phyloP scores from a whole-genome alignment of 345 rosid species.

The Populus tremula region DNA sequence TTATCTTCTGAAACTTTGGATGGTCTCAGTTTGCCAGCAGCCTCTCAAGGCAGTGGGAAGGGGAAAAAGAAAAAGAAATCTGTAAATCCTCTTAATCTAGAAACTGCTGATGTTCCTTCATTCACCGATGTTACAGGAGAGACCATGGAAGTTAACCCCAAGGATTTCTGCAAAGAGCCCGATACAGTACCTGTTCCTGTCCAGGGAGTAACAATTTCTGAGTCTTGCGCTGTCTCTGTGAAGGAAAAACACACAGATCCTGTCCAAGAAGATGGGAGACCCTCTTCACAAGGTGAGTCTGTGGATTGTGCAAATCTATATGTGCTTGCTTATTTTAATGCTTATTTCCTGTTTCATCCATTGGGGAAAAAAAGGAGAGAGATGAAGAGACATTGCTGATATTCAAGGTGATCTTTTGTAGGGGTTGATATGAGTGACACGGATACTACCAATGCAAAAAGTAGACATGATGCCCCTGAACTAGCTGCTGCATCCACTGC shows the following conservation, averaged over 20 bases:
- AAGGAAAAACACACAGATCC: slow-evolving; percentile 26
- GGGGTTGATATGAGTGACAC: slow-evolving; percentile 11
- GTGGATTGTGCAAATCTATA: not conserved
- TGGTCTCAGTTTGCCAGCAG: slow-evolving; percentile 7
- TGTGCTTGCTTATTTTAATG: not conserved
- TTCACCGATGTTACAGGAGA: slow-evolving; percentile 12
- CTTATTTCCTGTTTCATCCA: not conserved
- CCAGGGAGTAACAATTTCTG: slow-evolving; percentile 14
- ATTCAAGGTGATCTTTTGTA: slow-evolving; percentile 13
- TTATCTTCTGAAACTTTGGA: slow-evolving; percentile 18
- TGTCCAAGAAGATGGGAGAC: slow-evolving; percentile 19
- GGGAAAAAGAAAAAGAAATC: slow-evolving; percentile 35
- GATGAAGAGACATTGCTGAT: slow-evolving; percentile 16
- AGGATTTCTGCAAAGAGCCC: slow-evolving; percentile 22
- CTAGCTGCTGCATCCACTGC: slow-evolving; percentile 5
- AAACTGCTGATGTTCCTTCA: slow-evolving; percentile 17
- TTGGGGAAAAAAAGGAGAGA: not conserved
- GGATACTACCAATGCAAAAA: slow-evolving; percentile 17
- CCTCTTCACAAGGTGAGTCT: slow-evolving; percentile 25
- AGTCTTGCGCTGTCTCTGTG: slow-evolving; percentile 21
- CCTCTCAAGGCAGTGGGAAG: slow-evolving; percentile 12
- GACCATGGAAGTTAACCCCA: slow-evolving; percentile 7
- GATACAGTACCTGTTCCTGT: slow-evolving; percentile 13
- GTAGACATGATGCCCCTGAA: slow-evolving; percentile 10
- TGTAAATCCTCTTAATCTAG: slow-evolving; percentile 20